Conservation (phyloP, 441 rosid genomes). For the Syzygium malaccense region DNA sequence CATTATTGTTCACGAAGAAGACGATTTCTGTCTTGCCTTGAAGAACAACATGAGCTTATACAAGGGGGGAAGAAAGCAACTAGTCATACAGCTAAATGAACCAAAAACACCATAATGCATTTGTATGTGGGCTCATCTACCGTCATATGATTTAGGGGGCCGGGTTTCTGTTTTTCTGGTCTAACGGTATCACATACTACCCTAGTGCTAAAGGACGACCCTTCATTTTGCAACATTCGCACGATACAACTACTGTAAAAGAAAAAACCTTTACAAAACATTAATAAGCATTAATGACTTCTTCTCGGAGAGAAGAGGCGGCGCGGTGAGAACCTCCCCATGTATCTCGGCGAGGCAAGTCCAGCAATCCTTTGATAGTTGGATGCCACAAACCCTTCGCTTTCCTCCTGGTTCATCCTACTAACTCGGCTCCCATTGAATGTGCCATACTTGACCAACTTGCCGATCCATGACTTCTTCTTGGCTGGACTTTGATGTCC, state of each 20-base stretch:
- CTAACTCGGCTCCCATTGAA: slow-evolving; percentile 27
- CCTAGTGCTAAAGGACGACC: background rate
- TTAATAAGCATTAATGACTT: background rate
- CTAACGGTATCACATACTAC: background rate
- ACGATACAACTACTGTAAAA: background rate
- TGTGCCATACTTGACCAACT: slow-evolving; percentile 52
- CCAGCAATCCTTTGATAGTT: slow-evolving; percentile 43
- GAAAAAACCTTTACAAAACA: background rate
- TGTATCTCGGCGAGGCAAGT: slow-evolving; percentile 51
- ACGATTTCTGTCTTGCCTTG: background rate
- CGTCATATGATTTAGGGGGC: background rate
- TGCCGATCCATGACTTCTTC: slow-evolving; percentile 75
- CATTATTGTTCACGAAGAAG: background rate
- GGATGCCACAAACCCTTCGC: slow-evolving; percentile 34
- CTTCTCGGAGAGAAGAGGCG: slow-evolving; percentile 58
- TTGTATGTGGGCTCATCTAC: background rate
- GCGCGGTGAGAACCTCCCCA: slow-evolving; percentile 66
- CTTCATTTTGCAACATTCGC: background rate
- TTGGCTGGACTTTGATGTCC: slow-evolving; percentile 25
- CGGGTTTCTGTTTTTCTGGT: background rate
- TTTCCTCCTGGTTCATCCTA: slow-evolving; percentile 14
- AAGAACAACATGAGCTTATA: background rate
- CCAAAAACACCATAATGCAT: background rate
- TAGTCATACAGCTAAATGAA: background rate
- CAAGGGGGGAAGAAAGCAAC: background rate